phyloP scores from a whole-genome alignment of 2,329 filamentous ascomycete species.

The Lecanosticta acicola region DNA sequence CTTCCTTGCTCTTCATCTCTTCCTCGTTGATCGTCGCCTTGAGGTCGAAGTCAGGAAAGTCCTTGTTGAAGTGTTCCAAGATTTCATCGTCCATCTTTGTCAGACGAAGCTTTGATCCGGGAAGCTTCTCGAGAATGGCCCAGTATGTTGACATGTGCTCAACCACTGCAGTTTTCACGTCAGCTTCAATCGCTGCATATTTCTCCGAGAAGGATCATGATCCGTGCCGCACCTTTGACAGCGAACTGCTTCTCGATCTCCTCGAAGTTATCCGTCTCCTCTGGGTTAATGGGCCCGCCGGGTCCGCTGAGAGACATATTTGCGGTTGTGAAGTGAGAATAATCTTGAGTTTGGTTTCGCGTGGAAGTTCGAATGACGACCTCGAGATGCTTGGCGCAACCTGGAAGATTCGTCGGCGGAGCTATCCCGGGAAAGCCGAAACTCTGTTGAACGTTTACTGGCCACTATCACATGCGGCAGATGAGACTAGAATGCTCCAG shows the following conservation, averaged over 20 bases:
- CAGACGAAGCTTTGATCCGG: conserved; percentile 79
- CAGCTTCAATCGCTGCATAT: no score
- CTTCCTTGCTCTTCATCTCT: conserved; percentile 93
- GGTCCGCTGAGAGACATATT: conserved; percentile 24
- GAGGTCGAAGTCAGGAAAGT: conserved; percentile 91
- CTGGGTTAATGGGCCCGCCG: conserved; percentile 36
- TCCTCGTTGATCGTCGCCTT: conserved; percentile 77
- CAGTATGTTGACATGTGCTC: conserved; percentile 98
- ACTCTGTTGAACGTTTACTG: no score
- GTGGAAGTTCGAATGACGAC: no score
- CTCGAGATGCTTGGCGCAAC: no score
- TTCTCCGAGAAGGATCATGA: no score
- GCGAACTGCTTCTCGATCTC: conserved; percentile 98
- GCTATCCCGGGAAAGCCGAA: no score
- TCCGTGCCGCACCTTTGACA: conserved; percentile 69
- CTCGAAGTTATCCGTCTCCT: conserved; percentile 58
- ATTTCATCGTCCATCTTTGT: conserved; percentile 96
- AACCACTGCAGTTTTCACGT: conserved; percentile 52
- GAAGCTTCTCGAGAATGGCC: conserved; percentile 85
- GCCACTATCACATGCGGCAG: no score
- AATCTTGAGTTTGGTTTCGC: background rate
- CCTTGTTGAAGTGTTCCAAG: conserved; percentile 75
- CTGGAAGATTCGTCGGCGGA: no score
- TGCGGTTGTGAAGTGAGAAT: background rate
- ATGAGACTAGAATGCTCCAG: no score